Conservation (phyloP, 257 asterid genomes). For the Galeopsis tetrahit region DNA sequence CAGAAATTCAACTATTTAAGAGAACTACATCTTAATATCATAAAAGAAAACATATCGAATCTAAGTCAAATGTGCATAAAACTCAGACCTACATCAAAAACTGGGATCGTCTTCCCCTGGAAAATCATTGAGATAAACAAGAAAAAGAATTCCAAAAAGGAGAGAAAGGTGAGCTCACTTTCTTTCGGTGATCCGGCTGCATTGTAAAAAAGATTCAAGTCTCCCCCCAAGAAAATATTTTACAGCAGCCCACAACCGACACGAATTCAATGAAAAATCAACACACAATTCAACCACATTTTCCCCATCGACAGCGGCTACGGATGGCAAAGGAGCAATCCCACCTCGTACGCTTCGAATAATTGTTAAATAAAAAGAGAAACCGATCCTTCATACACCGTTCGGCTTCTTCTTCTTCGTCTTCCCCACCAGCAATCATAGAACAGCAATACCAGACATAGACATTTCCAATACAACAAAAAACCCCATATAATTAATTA, state of each 20-base stretch:
- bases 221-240: constrained; percentile 33
- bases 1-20: constrained; percentile 7
- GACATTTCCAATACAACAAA: constrained; percentile 24
- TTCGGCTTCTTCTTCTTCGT: constrained; percentile 39
- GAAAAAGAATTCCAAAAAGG: not conserved
- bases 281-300: constrained; percentile 65
- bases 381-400: constrained; percentile 69
- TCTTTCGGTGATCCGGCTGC: constrained; percentile 83
- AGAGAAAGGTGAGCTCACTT: constrained; percentile 52
- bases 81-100: too few relatives aligned
- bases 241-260: constrained; percentile 25
- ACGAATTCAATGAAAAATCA: constrained; percentile 23
- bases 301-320: constrained; percentile 78
- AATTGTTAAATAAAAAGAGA: constrained; percentile 39
- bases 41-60: not conserved
- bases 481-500: not conserved
- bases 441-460: constrained; percentile 36
- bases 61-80: not conserved
- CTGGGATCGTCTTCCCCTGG: not conserved
- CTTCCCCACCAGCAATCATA: constrained; percentile 54
- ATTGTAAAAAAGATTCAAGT: constrained; percentile 39
- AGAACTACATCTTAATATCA: constrained; percentile 8
- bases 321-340: constrained; percentile 66
- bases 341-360: constrained; percentile 62
- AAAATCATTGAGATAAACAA: not conserved